Evolutionary conservation across 306 rosid genomes (phyloP), one percentile per base, ranked within the genome.

Genomic region (Lotus japonicus): DNA sequence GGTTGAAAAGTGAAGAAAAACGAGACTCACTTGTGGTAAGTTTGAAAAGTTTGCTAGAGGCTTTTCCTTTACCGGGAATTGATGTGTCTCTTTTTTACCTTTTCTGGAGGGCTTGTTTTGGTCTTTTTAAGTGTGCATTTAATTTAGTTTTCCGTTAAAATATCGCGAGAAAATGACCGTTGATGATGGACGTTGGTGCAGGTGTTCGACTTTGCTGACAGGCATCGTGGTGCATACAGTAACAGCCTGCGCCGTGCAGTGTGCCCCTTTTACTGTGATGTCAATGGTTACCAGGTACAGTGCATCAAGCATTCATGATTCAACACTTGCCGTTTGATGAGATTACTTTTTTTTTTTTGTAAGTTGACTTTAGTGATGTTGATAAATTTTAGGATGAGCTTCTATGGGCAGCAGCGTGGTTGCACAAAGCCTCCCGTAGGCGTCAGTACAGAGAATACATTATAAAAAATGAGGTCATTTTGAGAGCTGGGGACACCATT

Each of bases 161-260:
- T 81, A 55, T 72, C 70, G 76, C 67, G 83, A 82, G 75, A 76
- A 82, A 75, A 58, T 75, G 78, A 78, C 83, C 72, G 83, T 83
- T 87, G 71, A n/a, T 39, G 49, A 41, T 45, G 52, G 71, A 31
- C 33, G 72, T 10, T 54, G 77, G 49, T 70, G 68, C 79, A 94
- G 99, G 99, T 94, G 68, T 94, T 94, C 74, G 81, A 82, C 85
- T 94, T 94, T 43, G 99, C 99, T 79, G 97, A 94, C 90, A 85
- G 23, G 43, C 79, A 94, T 87, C 88, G 97, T 10, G 99, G 99
- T 17, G 95, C 97, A 75, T 94, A 94, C 89, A 94, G 99, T 77
- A 73, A 78, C 74, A 85, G 97, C 79, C 83, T 90, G 75, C 79
- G 16, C 17, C 70, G 67, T 5, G 99, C 92, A 5, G 99, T 85